Evolutionary conservation across 495 filamentous ascomycete genomes (phyloP), one percentile per base, ranked within the genome.

Genomic region (Cercophora sp.): DNA sequence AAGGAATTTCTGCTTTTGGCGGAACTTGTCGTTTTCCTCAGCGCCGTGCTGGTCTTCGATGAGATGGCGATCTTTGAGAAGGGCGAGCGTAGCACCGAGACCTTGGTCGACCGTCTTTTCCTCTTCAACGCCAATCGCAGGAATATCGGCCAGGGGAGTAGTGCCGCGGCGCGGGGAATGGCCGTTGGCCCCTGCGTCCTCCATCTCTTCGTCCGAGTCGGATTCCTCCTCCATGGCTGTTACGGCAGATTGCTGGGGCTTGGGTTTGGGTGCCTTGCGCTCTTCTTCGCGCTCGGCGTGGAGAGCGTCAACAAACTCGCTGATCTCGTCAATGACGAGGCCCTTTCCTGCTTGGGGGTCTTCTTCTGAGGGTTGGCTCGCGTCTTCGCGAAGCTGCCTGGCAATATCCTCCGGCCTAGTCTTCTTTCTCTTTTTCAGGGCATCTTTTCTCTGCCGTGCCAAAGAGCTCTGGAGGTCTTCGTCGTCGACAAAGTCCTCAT

Each of bases 281-380:
- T 88, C 85, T n/a, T 83, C 82, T 45, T 85, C 83, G 74, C 81
- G n/a, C 16, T 66, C 53, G 78, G 80, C 56, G 58, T 85, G 82
- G 47, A 98, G 68, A 57, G 89, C 88, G 16, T 89, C 85, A 22
- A 98, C 88, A 63, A 98, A 98, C 55, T 96, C 91, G 3, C 89
- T 87, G 11, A 92, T 96, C 64, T 97, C 92, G 57, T 96, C 91
- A 50, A 98, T 89, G 11, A 97, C 78, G 9, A 96, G 74, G 24
- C 91, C 91, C 13, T 79, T 80, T 22, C 82, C 84, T 54, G 85
- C 76, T 20, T 69, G 73, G 9, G 75, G 71, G 1, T 72, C 71
- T 4, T 56, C 43, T 67, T 67, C 74, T 62, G 42, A 73, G 62
- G 31, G 79, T 76, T 69, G 51, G 5, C 79, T 76, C 19, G 75